Percentiles rank a stretch among this genome's conserved stretches.
phyloP scores from a whole-genome alignment of 768 basidiomycete genomes.

The Psilocybe subaeruginosa region DNA sequence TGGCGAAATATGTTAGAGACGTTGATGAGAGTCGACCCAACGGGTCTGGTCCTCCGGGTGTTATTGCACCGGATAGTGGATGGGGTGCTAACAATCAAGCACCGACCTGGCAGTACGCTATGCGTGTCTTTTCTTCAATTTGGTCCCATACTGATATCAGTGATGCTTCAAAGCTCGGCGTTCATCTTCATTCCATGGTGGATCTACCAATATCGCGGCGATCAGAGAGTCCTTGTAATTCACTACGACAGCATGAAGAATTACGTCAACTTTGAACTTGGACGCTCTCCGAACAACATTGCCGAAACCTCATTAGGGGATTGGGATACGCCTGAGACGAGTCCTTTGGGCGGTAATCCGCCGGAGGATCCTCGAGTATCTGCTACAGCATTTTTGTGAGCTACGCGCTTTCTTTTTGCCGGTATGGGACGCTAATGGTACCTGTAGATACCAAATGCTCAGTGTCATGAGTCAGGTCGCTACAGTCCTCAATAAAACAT shows the following conservation, averaged over 20 bases:
- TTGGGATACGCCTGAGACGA: constrained; percentile 50
- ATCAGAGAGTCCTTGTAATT: constrained; percentile 24
- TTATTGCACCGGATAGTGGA: constrained; percentile 31
- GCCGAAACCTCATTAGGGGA: constrained; percentile 31
- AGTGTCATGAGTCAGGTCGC: constrained; percentile 28
- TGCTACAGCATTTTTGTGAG: constrained; percentile 32
- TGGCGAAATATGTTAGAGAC: constrained; percentile 29
- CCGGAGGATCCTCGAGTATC: constrained; percentile 32
- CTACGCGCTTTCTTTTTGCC: not conserved
- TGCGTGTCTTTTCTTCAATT: not conserved
- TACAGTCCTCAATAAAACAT: constrained; percentile 22
- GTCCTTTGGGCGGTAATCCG: constrained; percentile 34
- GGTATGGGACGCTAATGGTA: not conserved
- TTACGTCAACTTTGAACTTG: constrained; percentile 31
- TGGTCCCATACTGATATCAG: not conserved
- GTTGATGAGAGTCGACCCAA: constrained; percentile 25
- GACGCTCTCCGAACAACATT: constrained; percentile 31
- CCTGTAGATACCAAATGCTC: constrained; percentile 28
- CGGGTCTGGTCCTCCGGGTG: constrained; percentile 28
- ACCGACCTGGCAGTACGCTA: constrained; percentile 34
- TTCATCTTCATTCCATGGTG: constrained; percentile 33
- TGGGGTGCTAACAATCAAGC: constrained; percentile 34
- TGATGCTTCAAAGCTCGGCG: constrained; percentile 21
- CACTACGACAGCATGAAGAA: constrained; percentile 32
- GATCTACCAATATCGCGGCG: constrained; percentile 33